These are phyloP conservation scores for Magnolia sinica DNA, from an alignment of 164 flowering plant genomes.

Conservation along the genomic window DNA sequence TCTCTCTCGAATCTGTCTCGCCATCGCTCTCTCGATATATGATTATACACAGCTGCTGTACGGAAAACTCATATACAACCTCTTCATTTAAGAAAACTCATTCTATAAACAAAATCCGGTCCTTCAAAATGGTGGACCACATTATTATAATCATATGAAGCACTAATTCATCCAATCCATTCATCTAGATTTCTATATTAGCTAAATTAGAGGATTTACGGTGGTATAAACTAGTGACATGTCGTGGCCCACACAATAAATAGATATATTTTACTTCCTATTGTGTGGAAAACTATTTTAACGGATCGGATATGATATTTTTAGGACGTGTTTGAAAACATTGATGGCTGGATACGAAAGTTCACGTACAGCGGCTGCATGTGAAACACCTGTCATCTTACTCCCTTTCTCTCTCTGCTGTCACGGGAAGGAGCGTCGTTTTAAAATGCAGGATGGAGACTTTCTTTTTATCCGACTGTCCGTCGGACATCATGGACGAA, in stretches of 20 bases:
- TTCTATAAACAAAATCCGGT: neutral
- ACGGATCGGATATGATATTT: neutral
- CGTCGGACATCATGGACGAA: neutral
- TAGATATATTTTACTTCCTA: too few relatives aligned
- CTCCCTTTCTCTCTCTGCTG: neutral
- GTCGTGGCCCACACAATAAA: too few relatives aligned
- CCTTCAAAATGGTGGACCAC: too few relatives aligned
- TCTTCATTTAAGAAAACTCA: neutral
- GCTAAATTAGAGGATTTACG: too few relatives aligned
- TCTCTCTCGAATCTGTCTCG: neutral
- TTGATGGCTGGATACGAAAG: neutral
- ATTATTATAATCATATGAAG: too few relatives aligned
- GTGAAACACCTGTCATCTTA: neutral
- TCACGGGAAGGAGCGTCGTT: slow-evolving; percentile 5
- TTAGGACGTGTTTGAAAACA: too few relatives aligned
- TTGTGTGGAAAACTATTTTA: too few relatives aligned
- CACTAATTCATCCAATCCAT: too few relatives aligned
- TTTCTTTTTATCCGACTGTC: neutral
- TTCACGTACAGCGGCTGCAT: neutral
- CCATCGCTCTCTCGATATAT: neutral
- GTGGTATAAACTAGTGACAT: too few relatives aligned
- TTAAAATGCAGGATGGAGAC: neutral
- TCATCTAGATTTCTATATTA: too few relatives aligned
- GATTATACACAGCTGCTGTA: neutral
- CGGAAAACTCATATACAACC: neutral